phyloP scores from a whole-genome alignment of 192 early-diverging fungal genomes.

The Blastocladiella britannica region DNA sequence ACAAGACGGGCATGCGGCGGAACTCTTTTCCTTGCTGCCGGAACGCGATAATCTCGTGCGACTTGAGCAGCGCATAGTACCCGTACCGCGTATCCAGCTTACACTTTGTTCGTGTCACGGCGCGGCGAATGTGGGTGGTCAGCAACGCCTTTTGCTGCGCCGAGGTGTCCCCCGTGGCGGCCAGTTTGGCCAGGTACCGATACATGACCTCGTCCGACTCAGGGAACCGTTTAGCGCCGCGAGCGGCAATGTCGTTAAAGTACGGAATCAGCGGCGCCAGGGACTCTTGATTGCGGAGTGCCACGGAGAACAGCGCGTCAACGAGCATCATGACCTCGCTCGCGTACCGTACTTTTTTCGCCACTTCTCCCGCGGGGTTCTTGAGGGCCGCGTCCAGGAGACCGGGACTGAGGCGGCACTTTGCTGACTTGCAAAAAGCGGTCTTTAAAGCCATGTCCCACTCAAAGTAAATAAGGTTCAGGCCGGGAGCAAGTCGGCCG shows the following conservation, averaged over 20 bases:
- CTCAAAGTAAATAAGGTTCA: too few species aligned
- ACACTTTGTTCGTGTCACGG: not conserved
- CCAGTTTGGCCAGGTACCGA: not conserved
- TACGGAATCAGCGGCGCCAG: too few species aligned
- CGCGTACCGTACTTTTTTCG: too few species aligned
- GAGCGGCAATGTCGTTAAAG: not conserved
- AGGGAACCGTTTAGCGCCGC: not conserved
- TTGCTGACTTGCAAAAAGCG: too few species aligned
- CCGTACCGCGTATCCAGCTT: not conserved
- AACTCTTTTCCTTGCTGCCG: not conserved
- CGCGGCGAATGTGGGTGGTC: not conserved
- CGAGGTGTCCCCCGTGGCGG: not conserved
- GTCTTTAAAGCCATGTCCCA: too few species aligned
- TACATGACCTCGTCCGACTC: not conserved
- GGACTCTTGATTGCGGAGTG: too few species aligned
- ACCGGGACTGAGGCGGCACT: too few species aligned
- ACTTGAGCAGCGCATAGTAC: not conserved
- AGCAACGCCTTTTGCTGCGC: not conserved
- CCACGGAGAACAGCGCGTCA: not conserved
- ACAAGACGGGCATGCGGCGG: not conserved
- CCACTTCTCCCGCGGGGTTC: too few species aligned
- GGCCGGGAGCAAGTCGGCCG: not conserved
- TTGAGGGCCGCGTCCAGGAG: too few species aligned
- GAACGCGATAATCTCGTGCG: not conserved
- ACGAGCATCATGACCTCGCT: not conserved